Base-by-base conservation (phyloP, 495 filamentous ascomycete species). In the Bathelium albidoporum region DNA sequence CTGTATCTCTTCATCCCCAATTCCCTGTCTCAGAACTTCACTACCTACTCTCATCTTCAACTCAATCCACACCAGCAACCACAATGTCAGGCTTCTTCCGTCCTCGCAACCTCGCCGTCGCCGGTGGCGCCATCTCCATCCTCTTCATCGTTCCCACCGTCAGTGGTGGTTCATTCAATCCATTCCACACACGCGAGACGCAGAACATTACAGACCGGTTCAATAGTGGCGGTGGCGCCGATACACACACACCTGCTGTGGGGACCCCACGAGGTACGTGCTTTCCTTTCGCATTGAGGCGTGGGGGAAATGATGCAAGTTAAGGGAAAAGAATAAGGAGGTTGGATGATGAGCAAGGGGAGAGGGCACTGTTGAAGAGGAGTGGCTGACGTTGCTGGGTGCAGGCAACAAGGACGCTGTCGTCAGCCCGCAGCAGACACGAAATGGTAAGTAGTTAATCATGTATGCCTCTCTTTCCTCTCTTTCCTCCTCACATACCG, bases 51-150 rank as follows among this genome's bases (percentile, higher is more conserved):
- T 49, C n/a, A 41, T 41, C 16, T 41, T 41, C 36, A 41, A 10
- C n/a, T 16, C 22, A 10, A 49, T 29, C 49, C 16, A 20, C 7
- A 26, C 16, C 49, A 55, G n/a, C n/a, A 55, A 55, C 49, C 24
- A 55, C 49, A 55, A 55, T 55, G 49, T 55, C 49, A 55, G 49
- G 49, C 29, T 55, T 55, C 49, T 55, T 55, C 49, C 49, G 49
- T 20, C 49, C 49, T 16, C 49, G 49, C 24, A 55, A 55, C 24
- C 49, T 55, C 24, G 24, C 20, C 49, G 49, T 55, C 22, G 49
- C 49, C 24, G 49, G 49, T 16, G 49, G 49, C 49, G 49, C 49
- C 22, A 29, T 55, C 22, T 55, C 49, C 49, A 10, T 55, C 49
- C 49, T 55, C 49, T 55, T 26, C 49, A 10, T 55, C 49, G 24